A percentile compares a stretch with the other conserved stretches of the same genome.
phyloP scores from a whole-genome alignment of 2,329 filamentous ascomycete species.

The Ophiostoma australiae region DNA sequence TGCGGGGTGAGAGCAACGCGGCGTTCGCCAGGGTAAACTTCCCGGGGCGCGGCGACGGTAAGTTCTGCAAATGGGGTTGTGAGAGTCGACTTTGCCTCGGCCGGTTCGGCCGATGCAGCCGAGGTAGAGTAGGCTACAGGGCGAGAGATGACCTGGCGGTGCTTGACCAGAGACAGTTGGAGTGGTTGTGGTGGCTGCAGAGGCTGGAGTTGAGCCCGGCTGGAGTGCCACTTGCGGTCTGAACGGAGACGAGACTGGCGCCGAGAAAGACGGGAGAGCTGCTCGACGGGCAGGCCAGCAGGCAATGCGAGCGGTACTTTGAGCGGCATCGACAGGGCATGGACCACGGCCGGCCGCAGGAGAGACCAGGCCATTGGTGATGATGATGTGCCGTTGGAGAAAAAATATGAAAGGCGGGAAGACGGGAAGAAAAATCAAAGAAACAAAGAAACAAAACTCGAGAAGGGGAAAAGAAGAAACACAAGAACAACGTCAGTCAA shows the following conservation, averaged over 20 bases:
- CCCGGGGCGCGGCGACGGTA: slow-evolving; percentile 72
- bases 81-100: slow-evolving; percentile 33
- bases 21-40: slow-evolving; percentile 72
- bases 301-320: slow-evolving; percentile 13
- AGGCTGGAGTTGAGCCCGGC: neutral
- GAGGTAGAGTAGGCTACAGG: slow-evolving; percentile 22
- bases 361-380: slow-evolving; percentile 27
- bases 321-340: slow-evolving; percentile 20
- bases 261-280: slow-evolving; percentile 24
- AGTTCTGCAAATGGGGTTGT: slow-evolving; percentile 64
- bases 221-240: neutral
- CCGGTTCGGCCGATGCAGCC: slow-evolving; percentile 24
- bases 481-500: neutral
- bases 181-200: too few species aligned
- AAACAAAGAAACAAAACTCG: neutral
- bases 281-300: slow-evolving; percentile 22
- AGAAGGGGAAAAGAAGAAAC: neutral
- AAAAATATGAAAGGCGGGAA: neutral
- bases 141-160: neutral
- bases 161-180: slow-evolving; percentile 25
- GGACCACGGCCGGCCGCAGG: slow-evolving; percentile 29
- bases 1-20: slow-evolving; percentile 80
- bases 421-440: neutral
- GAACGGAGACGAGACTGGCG: neutral
- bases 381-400: neutral